These are phyloP conservation scores for Platanthera zijinensis DNA, from an alignment of 106 monocot genomes.

Conservation along the genomic window DNA sequence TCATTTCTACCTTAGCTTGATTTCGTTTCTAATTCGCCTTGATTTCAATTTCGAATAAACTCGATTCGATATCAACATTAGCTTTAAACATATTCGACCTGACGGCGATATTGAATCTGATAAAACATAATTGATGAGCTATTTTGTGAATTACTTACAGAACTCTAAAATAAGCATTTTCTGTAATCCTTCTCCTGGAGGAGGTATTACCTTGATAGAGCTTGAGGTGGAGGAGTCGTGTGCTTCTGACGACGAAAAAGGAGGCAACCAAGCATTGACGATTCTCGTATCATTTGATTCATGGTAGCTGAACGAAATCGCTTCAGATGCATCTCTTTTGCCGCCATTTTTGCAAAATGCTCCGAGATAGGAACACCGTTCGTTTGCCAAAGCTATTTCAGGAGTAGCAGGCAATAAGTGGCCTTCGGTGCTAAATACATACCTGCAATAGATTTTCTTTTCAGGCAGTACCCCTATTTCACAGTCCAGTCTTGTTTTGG, in stretches of 20 bases:
- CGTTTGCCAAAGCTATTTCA: conserved; percentile 71
- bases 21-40: too few relatives aligned
- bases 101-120: too few relatives aligned
- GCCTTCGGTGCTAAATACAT: conserved; percentile 95
- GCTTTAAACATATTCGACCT: too few relatives aligned
- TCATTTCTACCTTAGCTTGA: too few relatives aligned
- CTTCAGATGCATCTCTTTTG: conserved; percentile 18
- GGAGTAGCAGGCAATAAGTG: conserved; percentile 85
- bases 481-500: too few relatives aligned
- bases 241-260: conserved; percentile 8
- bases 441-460: conserved; percentile 36
- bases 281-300: conserved; percentile 48
- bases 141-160: neutral
- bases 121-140: neutral
- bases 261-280: neutral
- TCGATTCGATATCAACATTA: too few relatives aligned
- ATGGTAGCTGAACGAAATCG: conserved; percentile 18
- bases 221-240: conserved; percentile 9
- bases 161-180: neutral
- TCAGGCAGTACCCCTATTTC: neutral
- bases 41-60: too few relatives aligned
- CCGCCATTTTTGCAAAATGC: conserved; percentile 55
- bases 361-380: conserved; percentile 91
- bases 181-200: neutral
- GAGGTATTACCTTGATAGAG: conserved; percentile 53